Base-by-base conservation (phyloP, 1,284 basidiomycete genomes). In the Wallemia hederae region DNA sequence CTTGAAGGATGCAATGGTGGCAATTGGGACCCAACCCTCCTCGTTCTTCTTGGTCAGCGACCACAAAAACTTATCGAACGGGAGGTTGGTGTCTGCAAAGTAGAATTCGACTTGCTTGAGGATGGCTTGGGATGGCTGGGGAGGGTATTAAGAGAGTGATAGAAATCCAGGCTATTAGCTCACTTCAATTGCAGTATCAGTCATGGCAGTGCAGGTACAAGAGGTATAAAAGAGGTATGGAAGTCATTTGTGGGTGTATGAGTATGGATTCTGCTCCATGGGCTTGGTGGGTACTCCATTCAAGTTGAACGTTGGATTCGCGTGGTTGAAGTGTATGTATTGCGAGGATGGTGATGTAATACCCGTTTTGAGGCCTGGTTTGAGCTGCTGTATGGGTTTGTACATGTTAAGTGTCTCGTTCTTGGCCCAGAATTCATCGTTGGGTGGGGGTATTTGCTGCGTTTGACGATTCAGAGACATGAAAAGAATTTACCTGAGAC, bases 61-160 rank as follows among this genome's bases (percentile, higher is more conserved):
- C 83, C 88, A 97, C 81, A 97, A 89, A 76, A 94, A 97, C 81
- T 85, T 90, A 79, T 97, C 94, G 67, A 82, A 91, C 15, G 94
- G 92, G 59, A 98, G 78, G 73, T 98, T 98, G 28, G 89, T 80
- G 72, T 94, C 88, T 60, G 85, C 85, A 72, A 98, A 91, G 76
- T 98, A 98, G 72, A 97, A 98, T 71, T 92, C 87, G 68, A 96
- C 91, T 94, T 49, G 39, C 3, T 49, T 49, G n/a, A 49, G 39
- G n/a, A 49, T 49, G 11, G 11, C 5, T 49, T 22, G 14, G 5
- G 11, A 14, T 49, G 39, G 39, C n/a, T n/a, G n/a, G n/a, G n/a
- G n/a, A n/a, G n/a, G n/a, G n/a, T n/a, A n/a, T n/a, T n/a, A n/a
- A n/a, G n/a, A n/a, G n/a, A n/a, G n/a, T n/a, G n/a, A 9, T 33